These are phyloP conservation scores for Cladosporium velox DNA, from an alignment of 2,329 filamentous ascomycete species.

Conservation along the genomic window DNA sequence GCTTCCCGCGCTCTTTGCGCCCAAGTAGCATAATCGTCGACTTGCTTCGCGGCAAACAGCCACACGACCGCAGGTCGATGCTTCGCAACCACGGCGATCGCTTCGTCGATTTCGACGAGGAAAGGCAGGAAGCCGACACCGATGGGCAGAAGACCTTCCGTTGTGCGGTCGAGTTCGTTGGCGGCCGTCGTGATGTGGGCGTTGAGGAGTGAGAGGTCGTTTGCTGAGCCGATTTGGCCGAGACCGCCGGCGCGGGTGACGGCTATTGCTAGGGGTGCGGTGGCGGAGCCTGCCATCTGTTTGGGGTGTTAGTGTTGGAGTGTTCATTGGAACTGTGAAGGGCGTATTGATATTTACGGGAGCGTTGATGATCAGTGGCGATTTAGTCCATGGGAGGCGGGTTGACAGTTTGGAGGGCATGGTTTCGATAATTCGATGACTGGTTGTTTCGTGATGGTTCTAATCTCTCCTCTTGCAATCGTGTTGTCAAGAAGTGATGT, in stretches of 20 bases:
- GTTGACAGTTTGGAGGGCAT: constrained; percentile 14
- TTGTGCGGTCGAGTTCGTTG: constrained; percentile 34
- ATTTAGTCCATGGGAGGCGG: constrained; percentile 15
- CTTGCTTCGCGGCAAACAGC: constrained; percentile 63
- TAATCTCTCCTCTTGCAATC: too few relatives aligned
- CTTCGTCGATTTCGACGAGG: constrained; percentile 42
- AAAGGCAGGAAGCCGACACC: constrained; percentile 65
- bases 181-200: neutral
- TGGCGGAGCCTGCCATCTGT: constrained; percentile 19
- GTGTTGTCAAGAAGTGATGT: neutral
- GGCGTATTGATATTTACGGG: constrained; percentile 8
- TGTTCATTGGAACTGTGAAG: neutral
- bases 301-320: neutral
- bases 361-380: constrained; percentile 20
- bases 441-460: neutral
- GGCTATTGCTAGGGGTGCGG: constrained; percentile 54
- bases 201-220: constrained; percentile 40
- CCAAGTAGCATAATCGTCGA: constrained; percentile 41
- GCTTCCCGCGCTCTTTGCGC: constrained; percentile 35
- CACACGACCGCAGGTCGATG: constrained; percentile 60
- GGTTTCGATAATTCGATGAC: neutral
- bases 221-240: constrained; percentile 50
- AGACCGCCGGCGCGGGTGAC: constrained; percentile 57
- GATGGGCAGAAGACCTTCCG: constrained; percentile 48
- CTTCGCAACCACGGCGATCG: constrained; percentile 53